Percentiles rank a stretch among this genome's conserved stretches.
These are phyloP conservation scores for Rhexocercosporidium sp. DNA, from an alignment of 2,329 filamentous ascomycete species.

Conservation along the genomic window DNA sequence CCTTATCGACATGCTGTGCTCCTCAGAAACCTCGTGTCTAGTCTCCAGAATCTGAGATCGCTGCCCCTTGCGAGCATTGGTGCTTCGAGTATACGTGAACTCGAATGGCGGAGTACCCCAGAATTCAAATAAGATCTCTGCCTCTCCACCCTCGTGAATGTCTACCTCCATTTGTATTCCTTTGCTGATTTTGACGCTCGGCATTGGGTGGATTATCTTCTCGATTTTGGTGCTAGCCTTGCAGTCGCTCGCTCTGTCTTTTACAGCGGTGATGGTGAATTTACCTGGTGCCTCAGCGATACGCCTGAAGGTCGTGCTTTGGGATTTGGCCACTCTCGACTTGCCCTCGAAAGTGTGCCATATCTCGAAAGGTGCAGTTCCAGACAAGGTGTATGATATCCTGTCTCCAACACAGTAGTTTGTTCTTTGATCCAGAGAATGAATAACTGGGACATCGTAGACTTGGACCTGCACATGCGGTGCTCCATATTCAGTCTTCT, in stretches of 20 bases:
- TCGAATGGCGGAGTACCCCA: slow-evolving; percentile 96
- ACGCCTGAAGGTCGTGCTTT: slow-evolving; percentile 85
- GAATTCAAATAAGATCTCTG: slow-evolving; percentile 93
- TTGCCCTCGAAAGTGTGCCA: slow-evolving; percentile 87
- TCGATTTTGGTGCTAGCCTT: slow-evolving; percentile 77
- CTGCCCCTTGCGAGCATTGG: slow-evolving; percentile 79
- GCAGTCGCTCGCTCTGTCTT: slow-evolving; percentile 88
- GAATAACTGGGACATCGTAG: slow-evolving; percentile 90
- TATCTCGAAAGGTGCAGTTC: slow-evolving; percentile 89
- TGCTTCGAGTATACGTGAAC: slow-evolving; percentile 93
- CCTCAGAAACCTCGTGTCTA: slow-evolving; percentile 82
- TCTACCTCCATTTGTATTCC: slow-evolving; percentile 82
- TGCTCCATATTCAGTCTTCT: slow-evolving; percentile 71
- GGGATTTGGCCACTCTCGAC: slow-evolving; percentile 77
- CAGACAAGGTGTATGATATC: slow-evolving; percentile 88
- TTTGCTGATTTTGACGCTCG: slow-evolving; percentile 86
- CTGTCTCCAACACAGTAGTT: slow-evolving; percentile 97
- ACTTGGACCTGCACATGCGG: slow-evolving; percentile 89
- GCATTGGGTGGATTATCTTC: slow-evolving; percentile 89
- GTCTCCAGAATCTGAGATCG: slow-evolving; percentile 86
- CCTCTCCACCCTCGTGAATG: slow-evolving; percentile 95
- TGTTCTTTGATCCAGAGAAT: slow-evolving; percentile 79
- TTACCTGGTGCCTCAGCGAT: slow-evolving; percentile 90
- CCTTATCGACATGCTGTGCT: slow-evolving; percentile 79
- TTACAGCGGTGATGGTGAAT: slow-evolving; percentile 85